Evolutionary conservation across 2,329 filamentous ascomycete genomes (phyloP), one percentile per base, ranked within the genome.

Genomic region (Aspergillus pseudonomiae): DNA sequence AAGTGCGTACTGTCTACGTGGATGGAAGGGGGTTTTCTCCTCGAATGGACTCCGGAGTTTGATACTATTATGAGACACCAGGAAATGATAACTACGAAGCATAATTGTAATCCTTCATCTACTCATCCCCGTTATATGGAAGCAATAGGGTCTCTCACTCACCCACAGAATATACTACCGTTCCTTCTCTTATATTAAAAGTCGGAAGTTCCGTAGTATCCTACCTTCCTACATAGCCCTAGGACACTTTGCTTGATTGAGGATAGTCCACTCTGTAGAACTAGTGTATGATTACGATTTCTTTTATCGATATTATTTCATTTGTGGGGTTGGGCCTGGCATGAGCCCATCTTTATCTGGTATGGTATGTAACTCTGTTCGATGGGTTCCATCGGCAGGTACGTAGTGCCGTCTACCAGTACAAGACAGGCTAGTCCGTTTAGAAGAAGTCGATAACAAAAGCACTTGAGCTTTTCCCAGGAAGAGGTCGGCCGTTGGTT

Each of bases 291-390:
- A 56, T 59, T 63, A 58, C 58, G 55, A 61, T 59, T 59, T 45
- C 55, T 57, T 53, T 54, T 50, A 60, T 60, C 48, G 30, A 59
- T 59, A 63, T 57, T 61, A 53, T 59, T 63, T 60, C 43, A 65
- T 59, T 59, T 64, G 64, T 65, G 59, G 65, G 59, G 64, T 65
- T 60, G 28, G 50, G 41, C 36, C 41, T 59, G 65, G 63, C 59
- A 67, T 67, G 65, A 64, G 59, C 41, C 36, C 59, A 55, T 48
- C 60, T 64, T 60, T 30, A 56, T 65, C 59, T 53, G 63, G 63
- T 64, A 67, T 68, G 64, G 66, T 66, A 68, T 63, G 63, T 62
- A 65, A 65, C 65, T 63, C 56, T 63, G 59, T 66, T 66, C 52
- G 39, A 62, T 61, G 50, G 48, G 59, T 55, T 53, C 50, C 52